These are phyloP conservation scores for Polyporus tsugae DNA, from an alignment of 1,284 basidiomycete genomes.

Conservation along the genomic window DNA sequence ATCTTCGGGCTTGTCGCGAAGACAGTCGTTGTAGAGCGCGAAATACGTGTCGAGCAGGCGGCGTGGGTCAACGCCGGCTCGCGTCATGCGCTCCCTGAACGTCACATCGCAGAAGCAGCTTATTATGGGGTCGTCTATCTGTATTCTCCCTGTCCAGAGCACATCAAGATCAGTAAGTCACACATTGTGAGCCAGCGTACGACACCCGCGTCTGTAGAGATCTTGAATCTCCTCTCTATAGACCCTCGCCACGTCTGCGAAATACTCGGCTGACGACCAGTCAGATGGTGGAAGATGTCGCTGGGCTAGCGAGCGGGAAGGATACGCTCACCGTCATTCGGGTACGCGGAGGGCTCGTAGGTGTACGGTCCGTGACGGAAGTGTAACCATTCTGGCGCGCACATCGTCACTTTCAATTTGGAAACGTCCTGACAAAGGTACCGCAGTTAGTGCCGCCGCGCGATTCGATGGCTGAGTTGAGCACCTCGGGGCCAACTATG, in stretches of 20 bases:
- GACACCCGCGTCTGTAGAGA: conserved; percentile 75
- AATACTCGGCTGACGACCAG: conserved; percentile 62
- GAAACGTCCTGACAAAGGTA: conserved; percentile 55
- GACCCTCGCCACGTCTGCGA: conserved; percentile 72
- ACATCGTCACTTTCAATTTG: conserved; percentile 77
- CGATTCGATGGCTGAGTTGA: neutral
- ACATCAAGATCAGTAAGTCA: neutral
- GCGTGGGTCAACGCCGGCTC: conserved; percentile 63
- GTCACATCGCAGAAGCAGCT: conserved; percentile 67
- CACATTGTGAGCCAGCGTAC: conserved; percentile 35
- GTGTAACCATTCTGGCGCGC: conserved; percentile 79
- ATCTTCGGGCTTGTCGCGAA: conserved; percentile 64
- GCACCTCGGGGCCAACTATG: conserved; percentile 59
- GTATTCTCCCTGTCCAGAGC: conserved; percentile 51
- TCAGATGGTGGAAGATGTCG: neutral
- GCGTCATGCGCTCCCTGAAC: conserved; percentile 65
- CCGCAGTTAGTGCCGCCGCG: conserved; percentile 22
- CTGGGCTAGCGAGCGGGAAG: neutral
- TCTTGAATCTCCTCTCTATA: conserved; percentile 76
- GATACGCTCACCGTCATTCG: conserved; percentile 55
- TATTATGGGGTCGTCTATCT: conserved; percentile 77
- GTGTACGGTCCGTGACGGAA: conserved; percentile 66
- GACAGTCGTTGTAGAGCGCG: conserved; percentile 70
- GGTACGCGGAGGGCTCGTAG: conserved; percentile 65
- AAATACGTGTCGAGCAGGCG: conserved; percentile 75